A percentile compares a stretch with the other conserved stretches of the same genome.
These are phyloP conservation scores for Lactifluus echinatus DNA, from an alignment of 768 basidiomycete species.

Conservation along the genomic window DNA sequence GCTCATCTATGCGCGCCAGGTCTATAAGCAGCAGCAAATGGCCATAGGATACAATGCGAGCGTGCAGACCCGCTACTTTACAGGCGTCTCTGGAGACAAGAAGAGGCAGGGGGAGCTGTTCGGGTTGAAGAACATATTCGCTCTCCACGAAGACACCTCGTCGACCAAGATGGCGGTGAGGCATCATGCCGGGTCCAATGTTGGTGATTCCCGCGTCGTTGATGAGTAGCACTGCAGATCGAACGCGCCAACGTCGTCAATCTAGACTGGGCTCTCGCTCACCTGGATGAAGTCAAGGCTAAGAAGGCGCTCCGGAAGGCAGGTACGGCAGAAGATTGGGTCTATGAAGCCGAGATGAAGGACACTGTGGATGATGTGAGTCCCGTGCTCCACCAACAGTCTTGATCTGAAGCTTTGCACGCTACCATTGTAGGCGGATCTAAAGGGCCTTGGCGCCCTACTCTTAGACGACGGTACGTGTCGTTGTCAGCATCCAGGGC, in stretches of 20 bases:
- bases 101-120: constrained; percentile 74
- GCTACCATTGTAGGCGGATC: constrained; percentile 28
- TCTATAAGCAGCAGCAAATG: constrained; percentile 94
- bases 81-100: constrained; percentile 75
- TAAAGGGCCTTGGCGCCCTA: constrained; percentile 53
- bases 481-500: not conserved
- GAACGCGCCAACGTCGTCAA: constrained; percentile 67
- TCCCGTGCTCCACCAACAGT: not conserved
- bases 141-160: constrained; percentile 56
- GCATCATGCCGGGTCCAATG: not conserved
- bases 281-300: constrained; percentile 39
- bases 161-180: constrained; percentile 69
- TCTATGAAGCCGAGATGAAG: constrained; percentile 39
- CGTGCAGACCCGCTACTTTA: constrained; percentile 75
- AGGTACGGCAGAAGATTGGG: constrained; percentile 29
- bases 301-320: constrained; percentile 27
- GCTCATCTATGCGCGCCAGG: constrained; percentile 78
- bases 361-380: constrained; percentile 30
- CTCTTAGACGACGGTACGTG: constrained; percentile 28
- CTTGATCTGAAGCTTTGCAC: not conserved
- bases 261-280: constrained; percentile 72
- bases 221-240: constrained; percentile 41
- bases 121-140: constrained; percentile 80
- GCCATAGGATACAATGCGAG: constrained; percentile 82
- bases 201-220: not conserved